Conservation (phyloP, 2,329 filamentous ascomycete species). For the Talaromyces sp. region DNA sequence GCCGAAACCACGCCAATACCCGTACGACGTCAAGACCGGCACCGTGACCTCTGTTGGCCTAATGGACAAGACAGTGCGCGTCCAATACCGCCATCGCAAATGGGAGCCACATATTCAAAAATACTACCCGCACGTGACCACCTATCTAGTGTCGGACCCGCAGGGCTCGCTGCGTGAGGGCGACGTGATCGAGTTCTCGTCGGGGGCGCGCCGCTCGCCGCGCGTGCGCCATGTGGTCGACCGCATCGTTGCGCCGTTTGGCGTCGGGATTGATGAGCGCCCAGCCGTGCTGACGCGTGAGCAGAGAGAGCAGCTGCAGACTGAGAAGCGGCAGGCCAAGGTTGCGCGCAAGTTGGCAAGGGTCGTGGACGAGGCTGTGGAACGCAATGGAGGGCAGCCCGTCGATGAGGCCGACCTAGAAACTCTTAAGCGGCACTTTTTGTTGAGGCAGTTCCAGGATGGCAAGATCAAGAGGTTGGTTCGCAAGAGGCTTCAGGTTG, state of each 20-base stretch:
- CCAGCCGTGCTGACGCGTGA: slow-evolving; percentile 31
- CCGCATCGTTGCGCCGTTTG: slow-evolving; percentile 40
- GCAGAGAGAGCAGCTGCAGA: slow-evolving; percentile 30
- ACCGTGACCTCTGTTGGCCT: slow-evolving; percentile 38
- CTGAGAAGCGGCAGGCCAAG: slow-evolving; percentile 28
- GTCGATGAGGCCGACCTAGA: slow-evolving; percentile 21
- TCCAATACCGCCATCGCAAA: slow-evolving; percentile 27
- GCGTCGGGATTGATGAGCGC: slow-evolving; percentile 28
- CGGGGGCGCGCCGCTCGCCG: slow-evolving; percentile 34
- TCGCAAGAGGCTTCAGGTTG: slow-evolving; percentile 18
- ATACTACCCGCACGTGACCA: slow-evolving; percentile 30
- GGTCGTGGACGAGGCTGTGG: slow-evolving; percentile 14
- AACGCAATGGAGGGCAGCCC: slow-evolving; percentile 4
- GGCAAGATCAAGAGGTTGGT: slow-evolving; percentile 28
- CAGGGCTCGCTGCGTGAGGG: slow-evolving; percentile 38
- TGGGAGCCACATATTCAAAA: slow-evolving; percentile 37
- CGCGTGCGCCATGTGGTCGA: slow-evolving; percentile 39
- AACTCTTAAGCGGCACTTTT: slow-evolving; percentile 9
- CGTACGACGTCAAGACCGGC: slow-evolving; percentile 31
- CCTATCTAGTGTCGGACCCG: slow-evolving; percentile 35
- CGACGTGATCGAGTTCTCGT: slow-evolving; percentile 43
- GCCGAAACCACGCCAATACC: slow-evolving; percentile 28
- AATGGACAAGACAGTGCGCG: slow-evolving; percentile 39
- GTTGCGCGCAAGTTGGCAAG: slow-evolving; percentile 26
- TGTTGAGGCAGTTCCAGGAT: slow-evolving; percentile 20